Evolutionary conservation across 2,329 filamentous ascomycete species (phyloP).

Genomic region (Alternaria infectoria): DNA sequence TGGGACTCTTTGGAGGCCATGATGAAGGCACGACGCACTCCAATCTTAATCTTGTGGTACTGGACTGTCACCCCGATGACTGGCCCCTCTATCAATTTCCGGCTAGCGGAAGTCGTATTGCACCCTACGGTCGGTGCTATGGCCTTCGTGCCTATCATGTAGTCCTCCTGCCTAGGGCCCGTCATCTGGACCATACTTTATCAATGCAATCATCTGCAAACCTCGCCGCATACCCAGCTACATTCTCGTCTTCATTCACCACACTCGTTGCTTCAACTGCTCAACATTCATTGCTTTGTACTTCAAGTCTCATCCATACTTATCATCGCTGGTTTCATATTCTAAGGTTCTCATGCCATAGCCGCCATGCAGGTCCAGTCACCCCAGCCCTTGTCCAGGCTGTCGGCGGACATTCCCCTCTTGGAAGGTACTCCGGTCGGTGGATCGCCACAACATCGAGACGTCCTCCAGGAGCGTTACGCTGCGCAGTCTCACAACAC

Average conservation of each 20-base stretch:
- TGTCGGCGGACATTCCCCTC: constrained; percentile 52
- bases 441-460: constrained; percentile 21
- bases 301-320: constrained; percentile 48
- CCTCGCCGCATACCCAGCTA: constrained; percentile 35
- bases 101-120: constrained; percentile 38
- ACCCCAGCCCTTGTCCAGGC: constrained; percentile 46
- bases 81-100: constrained; percentile 31
- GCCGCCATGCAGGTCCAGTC: constrained; percentile 40
- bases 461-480: constrained; percentile 52
- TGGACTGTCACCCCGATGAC: constrained; percentile 39
- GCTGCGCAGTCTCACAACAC: constrained; percentile 49
- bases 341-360: constrained; percentile 30
- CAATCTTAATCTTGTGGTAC: constrained; percentile 41
- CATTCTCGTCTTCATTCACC: constrained; percentile 39
- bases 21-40: constrained; percentile 37
- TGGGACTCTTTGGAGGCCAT: constrained; percentile 23
- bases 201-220: constrained; percentile 36
- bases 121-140: constrained; percentile 33
- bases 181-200: constrained; percentile 34
- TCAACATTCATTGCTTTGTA: constrained; percentile 50
- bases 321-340: constrained; percentile 37
- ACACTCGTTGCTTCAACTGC: constrained; percentile 53
- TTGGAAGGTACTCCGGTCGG: constrained; percentile 34
- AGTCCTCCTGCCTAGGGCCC: constrained; percentile 34
- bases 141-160: constrained; percentile 27